A percentile compares a stretch with the other conserved stretches of the same genome.
Evolutionary conservation across 2,329 filamentous ascomycete genomes (phyloP).

Genomic region (Fusarium armeniacum): DNA sequence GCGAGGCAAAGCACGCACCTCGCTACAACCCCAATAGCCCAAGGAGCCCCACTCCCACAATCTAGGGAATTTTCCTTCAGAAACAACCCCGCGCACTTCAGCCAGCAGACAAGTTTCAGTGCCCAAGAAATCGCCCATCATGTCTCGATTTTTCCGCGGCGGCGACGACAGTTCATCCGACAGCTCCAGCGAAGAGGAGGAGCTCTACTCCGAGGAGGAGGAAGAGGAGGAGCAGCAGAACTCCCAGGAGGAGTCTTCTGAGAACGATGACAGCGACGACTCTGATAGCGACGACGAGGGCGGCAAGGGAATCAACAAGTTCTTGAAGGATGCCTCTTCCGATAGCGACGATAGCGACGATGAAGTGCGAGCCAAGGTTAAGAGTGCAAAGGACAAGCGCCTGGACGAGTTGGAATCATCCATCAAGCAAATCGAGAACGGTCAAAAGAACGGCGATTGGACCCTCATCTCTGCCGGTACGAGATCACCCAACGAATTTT

Average conservation of each 20-base stretch:
- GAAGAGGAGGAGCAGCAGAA: slow-evolving; percentile 64
- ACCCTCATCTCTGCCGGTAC: slow-evolving; percentile 88
- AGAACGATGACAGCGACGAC: slow-evolving; percentile 63
- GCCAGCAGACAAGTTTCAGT: slow-evolving; percentile 52
- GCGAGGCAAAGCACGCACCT: slow-evolving; percentile 11
- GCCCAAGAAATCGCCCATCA: slow-evolving; percentile 63
- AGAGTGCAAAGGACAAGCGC: slow-evolving; percentile 98
- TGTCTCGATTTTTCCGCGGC: slow-evolving; percentile 98
- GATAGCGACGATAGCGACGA: slow-evolving; percentile 91
- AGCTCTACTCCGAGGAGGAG: slow-evolving; percentile 78
- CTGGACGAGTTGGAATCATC: slow-evolving; percentile 92
- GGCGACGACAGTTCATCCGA: slow-evolving; percentile 94
- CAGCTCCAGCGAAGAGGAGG: slow-evolving; percentile 95
- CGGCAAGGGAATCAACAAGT: slow-evolving; percentile 81
- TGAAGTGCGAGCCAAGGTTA: slow-evolving; percentile 87
- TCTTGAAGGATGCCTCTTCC: slow-evolving; percentile 81
- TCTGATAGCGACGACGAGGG: slow-evolving; percentile 73
- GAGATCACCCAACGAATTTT: slow-evolving; percentile 6
- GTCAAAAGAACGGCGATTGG: slow-evolving; percentile 98
- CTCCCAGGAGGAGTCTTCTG: slow-evolving; percentile 62
- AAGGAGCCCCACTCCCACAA: slow-evolving; percentile 56
- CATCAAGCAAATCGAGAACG: slow-evolving; percentile 94
- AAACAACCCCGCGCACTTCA: slow-evolving; percentile 57
- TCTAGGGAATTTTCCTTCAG: slow-evolving; percentile 55
- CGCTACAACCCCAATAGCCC: slow-evolving; percentile 50